A percentile compares a stretch with the other conserved stretches of the same genome.
These are phyloP conservation scores for Austroboletus novae-zelandiae DNA, from an alignment of 1,284 basidiomycete species.

Conservation along the genomic window DNA sequence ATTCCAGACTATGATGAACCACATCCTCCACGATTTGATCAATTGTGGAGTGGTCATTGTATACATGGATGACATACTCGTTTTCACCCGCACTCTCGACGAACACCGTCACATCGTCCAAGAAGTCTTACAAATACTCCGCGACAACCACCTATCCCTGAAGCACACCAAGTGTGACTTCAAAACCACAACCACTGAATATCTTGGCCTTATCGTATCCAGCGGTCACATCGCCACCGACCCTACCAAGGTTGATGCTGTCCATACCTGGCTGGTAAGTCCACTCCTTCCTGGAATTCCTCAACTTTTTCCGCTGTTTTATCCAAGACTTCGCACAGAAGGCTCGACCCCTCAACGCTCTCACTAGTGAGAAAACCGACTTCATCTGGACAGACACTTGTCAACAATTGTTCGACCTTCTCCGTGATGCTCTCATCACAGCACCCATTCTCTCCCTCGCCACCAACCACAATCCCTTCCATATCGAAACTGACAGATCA, in stretches of 20 bases:
- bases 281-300: background rate
- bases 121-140: background rate
- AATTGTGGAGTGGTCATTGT: constrained; percentile 15
- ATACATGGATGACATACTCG: constrained; percentile 16
- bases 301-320: background rate
- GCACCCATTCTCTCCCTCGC: background rate
- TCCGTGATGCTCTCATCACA: background rate
- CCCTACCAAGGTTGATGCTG: constrained; percentile 10
- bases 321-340: too few species aligned
- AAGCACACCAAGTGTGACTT: background rate
- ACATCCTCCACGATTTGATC: constrained; percentile 23
- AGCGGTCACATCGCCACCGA: too few species aligned
- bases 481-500: background rate
- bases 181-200: constrained; percentile 1
- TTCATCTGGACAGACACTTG: background rate
- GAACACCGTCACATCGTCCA: background rate
- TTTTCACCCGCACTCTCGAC: background rate
- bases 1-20: constrained; percentile 32
- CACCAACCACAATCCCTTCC: background rate
- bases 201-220: background rate
- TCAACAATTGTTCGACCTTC: background rate
- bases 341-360: background rate
- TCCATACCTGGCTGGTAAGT: background rate
- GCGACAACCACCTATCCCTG: background rate
- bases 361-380: background rate